Evolutionary conservation across 73 alveolate species (phyloP).

Genomic region (Tetrahymena thermophila): DNA sequence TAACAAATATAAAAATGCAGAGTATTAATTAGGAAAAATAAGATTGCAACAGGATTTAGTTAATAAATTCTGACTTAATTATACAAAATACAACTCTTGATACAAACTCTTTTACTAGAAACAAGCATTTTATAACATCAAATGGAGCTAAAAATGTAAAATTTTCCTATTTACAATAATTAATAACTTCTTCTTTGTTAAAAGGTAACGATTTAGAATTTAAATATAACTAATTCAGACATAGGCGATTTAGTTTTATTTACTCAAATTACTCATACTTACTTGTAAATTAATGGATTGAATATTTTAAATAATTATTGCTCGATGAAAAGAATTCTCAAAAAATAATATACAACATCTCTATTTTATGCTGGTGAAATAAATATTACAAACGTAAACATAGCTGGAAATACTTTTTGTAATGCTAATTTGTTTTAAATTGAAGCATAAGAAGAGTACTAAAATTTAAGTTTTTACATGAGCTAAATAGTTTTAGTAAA

Average conservation of each 20-base stretch:
- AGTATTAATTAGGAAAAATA: too few species aligned
- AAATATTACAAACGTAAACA: neutral
- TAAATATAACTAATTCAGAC: too few species aligned
- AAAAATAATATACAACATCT: neutral
- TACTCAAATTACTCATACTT: too few species aligned
- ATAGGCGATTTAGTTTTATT: too few species aligned
- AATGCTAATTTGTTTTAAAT: too few species aligned
- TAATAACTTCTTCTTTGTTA: too few species aligned
- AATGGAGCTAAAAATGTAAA: neutral
- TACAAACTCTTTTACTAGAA: neutral
- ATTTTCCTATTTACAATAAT: too few species aligned
- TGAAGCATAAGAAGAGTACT: neutral
- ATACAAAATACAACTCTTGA: neutral
- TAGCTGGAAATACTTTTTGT: neutral
- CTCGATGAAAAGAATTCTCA: too few species aligned
- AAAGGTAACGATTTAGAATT: too few species aligned
- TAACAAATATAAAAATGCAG: too few species aligned
- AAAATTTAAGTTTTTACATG: too few species aligned
- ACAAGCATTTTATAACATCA: neutral
- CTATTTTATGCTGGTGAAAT: neutral
- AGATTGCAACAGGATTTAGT: neutral
- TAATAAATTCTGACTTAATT: neutral
- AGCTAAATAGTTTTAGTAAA: neutral
- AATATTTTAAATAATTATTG: neutral
- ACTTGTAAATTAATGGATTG: neutral